Evolutionary conservation across 2,329 filamentous ascomycete species (phyloP), one percentile per base, ranked within the genome.

Genomic region (Beauveria sp.): DNA sequence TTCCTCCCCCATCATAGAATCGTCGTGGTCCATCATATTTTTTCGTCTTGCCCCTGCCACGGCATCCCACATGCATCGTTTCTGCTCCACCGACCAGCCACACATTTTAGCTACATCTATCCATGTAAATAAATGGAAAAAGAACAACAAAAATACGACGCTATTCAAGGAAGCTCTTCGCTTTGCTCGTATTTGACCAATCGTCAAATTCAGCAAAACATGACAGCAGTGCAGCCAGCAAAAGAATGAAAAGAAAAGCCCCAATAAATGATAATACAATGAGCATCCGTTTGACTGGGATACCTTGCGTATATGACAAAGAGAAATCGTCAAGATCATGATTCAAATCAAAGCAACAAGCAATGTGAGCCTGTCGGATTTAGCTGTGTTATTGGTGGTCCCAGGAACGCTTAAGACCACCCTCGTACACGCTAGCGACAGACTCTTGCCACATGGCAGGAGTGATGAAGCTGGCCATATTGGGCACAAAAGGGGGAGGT

Each of bases 401-500:
- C 85, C 85, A 88, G 51, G 77, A 71, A 54, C 85, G 77, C 72
- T 88, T 88, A 53, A 88, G 71, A 4, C 84, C 85, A 49, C 84
- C 83, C 67, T 88, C 84, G 71, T 88, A 88, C 5, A 88, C 86
- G 66, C 83, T 87, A 14, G 86, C 86, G 60, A 89, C 87, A 14
- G 84, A 87, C 69, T 89, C 85, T 70, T 88, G 86, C 87, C 87
- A 89, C 87, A 89, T 89, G 63, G 84, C 85, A 4, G 87, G 85
- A 10, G 85, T 89, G 65, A 89, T 82, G 69, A 88, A 89, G 31
- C 77, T 79, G 62, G 81, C 78, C 55, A 84, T 56, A 24, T 50
- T 78, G 2, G 83, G 76, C 8, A 81, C 77, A 31, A 79, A 75
- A 34, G 82, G 50, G 22, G 40, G 56, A 42, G 50, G 38, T 75